A percentile compares a stretch with the other conserved stretches of the same genome.
Evolutionary conservation across 805 yeast species (phyloP).

Genomic region (Pichia insulana): DNA sequence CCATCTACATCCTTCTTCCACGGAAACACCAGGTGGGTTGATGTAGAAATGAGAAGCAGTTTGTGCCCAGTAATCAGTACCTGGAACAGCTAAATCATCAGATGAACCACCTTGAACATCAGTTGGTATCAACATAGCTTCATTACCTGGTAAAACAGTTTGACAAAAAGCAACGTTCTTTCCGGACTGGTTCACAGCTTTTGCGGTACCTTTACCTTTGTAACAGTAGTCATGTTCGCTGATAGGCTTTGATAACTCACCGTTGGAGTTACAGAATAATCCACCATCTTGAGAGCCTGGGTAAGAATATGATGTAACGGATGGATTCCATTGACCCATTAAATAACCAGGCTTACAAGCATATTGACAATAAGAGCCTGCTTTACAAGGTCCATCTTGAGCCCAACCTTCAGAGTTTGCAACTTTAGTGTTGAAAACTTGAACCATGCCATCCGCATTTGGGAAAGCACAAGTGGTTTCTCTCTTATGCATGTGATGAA

Average conservation of each 20-base stretch:
- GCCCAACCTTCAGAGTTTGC: conserved; percentile 81
- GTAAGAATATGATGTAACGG: conserved; percentile 60
- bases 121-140: conserved; percentile 89
- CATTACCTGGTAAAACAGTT: conserved; percentile 90
- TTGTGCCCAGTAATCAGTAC: conserved; percentile 71
- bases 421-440: conserved; percentile 41
- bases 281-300: conserved; percentile 83
- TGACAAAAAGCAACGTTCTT: conserved; percentile 76
- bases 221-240: conserved; percentile 54
- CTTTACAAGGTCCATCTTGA: conserved; percentile 60
- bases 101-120: conserved; percentile 40
- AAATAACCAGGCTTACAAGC: conserved; percentile 86
- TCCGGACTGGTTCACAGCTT: conserved; percentile 43
- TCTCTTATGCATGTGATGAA: conserved; percentile 9
- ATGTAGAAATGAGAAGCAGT: conserved; percentile 84
- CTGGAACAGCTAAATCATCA: conserved; percentile 74
- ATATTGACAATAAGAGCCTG: conserved; percentile 83
- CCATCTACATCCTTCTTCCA: conserved; percentile 77
- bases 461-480: conserved; percentile 54
- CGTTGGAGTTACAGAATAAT: conserved; percentile 63
- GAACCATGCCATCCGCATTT: conserved; percentile 53
- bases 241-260: conserved; percentile 56
- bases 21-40: conserved; percentile 75
- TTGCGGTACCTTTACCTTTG: conserved; percentile 71
- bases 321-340: conserved; percentile 84